Evolutionary conservation across 2,329 filamentous ascomycete species (phyloP).

Genomic region (Neocatenulostroma microsporum): DNA sequence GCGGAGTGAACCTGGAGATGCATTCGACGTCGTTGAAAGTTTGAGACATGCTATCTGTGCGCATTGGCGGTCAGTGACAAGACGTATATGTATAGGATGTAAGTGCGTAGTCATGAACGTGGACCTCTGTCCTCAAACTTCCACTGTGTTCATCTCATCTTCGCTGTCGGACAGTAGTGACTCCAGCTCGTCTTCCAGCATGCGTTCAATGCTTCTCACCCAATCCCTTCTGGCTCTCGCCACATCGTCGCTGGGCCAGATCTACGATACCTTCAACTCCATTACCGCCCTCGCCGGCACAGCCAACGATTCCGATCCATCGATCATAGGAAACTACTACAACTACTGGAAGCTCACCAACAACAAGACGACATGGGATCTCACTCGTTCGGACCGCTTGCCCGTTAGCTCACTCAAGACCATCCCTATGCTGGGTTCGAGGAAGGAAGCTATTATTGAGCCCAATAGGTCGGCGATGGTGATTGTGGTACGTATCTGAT

Average conservation of each 20-base stretch:
- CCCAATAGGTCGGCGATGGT: slow-evolving; percentile 20
- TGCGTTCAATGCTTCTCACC: slow-evolving; percentile 7
- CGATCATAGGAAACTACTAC: slow-evolving; percentile 27
- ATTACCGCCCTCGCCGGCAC: slow-evolving; percentile 11
- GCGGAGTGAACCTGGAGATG: background rate
- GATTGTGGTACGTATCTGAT: too few relatives aligned
- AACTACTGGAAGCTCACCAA: slow-evolving; percentile 26
- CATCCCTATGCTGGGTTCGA: slow-evolving; percentile 22
- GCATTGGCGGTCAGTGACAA: too few relatives aligned
- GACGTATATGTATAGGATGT: too few relatives aligned
- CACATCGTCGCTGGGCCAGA: slow-evolving; percentile 6
- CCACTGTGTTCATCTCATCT: background rate
- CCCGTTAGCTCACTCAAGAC: slow-evolving; percentile 24
- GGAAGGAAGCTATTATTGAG: slow-evolving; percentile 22
- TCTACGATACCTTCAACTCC: slow-evolving; percentile 14
- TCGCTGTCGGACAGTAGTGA: too few relatives aligned
- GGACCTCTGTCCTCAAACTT: background rate
- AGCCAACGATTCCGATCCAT: slow-evolving; percentile 8
- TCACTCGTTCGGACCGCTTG: slow-evolving; percentile 25
- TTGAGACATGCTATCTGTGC: too few relatives aligned
- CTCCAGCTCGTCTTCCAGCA: too few relatives aligned
- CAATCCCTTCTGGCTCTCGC: slow-evolving; percentile 9
- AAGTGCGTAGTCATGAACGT: background rate
- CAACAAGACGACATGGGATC: slow-evolving; percentile 24
- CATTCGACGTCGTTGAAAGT: background rate